phyloP scores from a whole-genome alignment of 2,329 filamentous ascomycete genomes.

The Microsporum audouinii region DNA sequence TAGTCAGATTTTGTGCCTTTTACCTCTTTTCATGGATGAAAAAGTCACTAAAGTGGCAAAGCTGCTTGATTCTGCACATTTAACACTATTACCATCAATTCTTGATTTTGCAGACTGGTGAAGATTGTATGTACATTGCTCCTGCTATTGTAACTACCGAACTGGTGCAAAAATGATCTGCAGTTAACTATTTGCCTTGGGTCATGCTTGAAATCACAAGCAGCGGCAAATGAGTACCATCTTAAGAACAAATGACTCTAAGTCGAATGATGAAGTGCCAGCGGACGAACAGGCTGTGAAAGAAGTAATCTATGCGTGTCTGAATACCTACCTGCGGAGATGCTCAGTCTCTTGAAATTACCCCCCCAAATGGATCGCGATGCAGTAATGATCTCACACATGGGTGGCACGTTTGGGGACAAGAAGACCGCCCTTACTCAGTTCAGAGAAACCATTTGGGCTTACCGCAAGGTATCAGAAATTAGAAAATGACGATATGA shows the following conservation, averaged over 20 bases:
- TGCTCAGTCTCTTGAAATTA: conserved; percentile 65
- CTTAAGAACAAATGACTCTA: conserved; percentile 35
- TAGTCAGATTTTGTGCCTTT: too few relatives aligned
- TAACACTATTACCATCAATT: too few relatives aligned
- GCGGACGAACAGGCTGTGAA: conserved; percentile 48
- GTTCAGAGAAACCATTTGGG: conserved; percentile 59
- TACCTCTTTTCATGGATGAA: too few relatives aligned
- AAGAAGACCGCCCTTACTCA: conserved; percentile 67
- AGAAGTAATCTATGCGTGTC: conserved; percentile 58
- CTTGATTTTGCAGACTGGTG: too few relatives aligned
- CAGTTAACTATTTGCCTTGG: too few relatives aligned
- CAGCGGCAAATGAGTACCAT: conserved; percentile 2
- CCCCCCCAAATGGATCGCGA: conserved; percentile 69
- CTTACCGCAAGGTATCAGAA: conserved; percentile 60
- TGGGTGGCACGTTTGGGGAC: conserved; percentile 84
- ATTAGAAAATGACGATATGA: conserved; percentile 89
- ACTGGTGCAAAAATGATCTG: too few relatives aligned
- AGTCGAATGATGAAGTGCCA: conserved; percentile 42
- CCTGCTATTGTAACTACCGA: too few relatives aligned
- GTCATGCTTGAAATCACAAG: background rate
- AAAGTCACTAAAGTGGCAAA: too few relatives aligned
- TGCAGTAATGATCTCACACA: conserved; percentile 87
- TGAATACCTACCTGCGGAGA: conserved; percentile 85
- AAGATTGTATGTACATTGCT: too few relatives aligned
- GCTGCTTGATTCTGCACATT: too few relatives aligned